Base-by-base conservation (phyloP, 495 filamentous ascomycete species). In the Podospora sp. region DNA sequence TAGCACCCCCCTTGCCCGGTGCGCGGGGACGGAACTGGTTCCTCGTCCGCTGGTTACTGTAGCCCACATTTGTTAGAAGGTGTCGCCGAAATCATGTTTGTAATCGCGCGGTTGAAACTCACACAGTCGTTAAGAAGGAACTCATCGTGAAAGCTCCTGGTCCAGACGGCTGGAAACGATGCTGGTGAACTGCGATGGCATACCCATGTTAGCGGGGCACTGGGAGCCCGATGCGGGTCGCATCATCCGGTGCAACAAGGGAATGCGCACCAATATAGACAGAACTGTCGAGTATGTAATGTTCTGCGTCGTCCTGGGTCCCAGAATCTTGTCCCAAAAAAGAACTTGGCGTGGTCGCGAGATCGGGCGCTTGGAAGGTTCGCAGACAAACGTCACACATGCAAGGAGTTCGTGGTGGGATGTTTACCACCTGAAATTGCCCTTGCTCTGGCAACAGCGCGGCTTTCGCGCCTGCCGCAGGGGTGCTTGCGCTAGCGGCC, bases 1-100 rank as follows among this genome's bases (percentile, higher is more conserved):
- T 96, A 52, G 91, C 96, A 51, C 84, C 85, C 46, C 96, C 94
- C 72, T 94, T 96, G 73, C 90, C 91, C 24, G 90, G 82, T 63
- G 89, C 88, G 71, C 94, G 92, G 55, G 96, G 93, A 76, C 93
- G 93, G 86, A 99, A 98, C 71, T 94, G 90, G 63, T 90, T 91
- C 77, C 89, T 87, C 60, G 92, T 94, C 68, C 92, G 89, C 72
- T 94, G 91, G 83, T 97, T 97, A 66, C 93, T 97, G 66, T 18
- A 16, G 62, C 60, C 22, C 16, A 51, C 2, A 46, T 46, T 6
- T 75, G 63, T 56, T 46, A 63, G 68, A 59, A 73, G 14, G 57
- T 14, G 26, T 36, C 27, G 7, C 2, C 8, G 33, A 18, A 9
- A 33, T 9, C 9, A 7, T 21, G 25, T 24, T 56, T 21, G 20